Evolutionary conservation across 2,329 filamentous ascomycete species (phyloP), one percentile per base, ranked within the genome.

Genomic region (Aspergillus uvarum): DNA sequence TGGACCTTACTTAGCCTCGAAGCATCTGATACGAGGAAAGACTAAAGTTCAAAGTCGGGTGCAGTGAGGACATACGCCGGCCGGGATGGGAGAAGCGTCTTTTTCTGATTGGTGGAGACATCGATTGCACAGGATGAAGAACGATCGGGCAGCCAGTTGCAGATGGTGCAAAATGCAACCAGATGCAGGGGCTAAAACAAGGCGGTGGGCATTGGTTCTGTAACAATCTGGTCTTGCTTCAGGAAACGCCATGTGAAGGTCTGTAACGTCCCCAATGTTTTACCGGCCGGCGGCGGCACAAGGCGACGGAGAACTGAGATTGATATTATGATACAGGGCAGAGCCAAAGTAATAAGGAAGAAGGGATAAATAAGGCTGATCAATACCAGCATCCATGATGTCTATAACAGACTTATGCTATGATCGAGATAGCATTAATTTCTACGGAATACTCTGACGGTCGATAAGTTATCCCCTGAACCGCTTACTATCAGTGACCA

Each of bases 171-270:
- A 44, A 16, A 44, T 44, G 38, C 38, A 47, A 55, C 53, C 32
- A 26, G 53, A 55, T 48, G 53, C 53, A 55, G 53, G 53, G 53
- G 53, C 53, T 54, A 47, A 47, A 54, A 54, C 52, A 54, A 54
- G 53, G 53, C 53, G 53, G 53, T 55, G 42, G 52, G 38, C 38
- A 31, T 31, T 42, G 38, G 52, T 29, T 44, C 47, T 31, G 52
- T 54, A 53, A 53, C 51, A 53, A 35, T 7, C 52, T 29, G 52
- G 38, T 47, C 52, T 24, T 47, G 52, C 42, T 48, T 47, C 38
- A 47, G 47, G 38, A 16, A 44, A 44, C 16, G 38, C 53, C 52
- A 47, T 47, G 52, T 54, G 38, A 54, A 47, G 31, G 47, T 53
- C 53, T 55, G 53, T 55, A 55, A 55, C 53, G 47, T 47, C 44